Base-by-base conservation (phyloP, 2,329 filamentous ascomycete genomes). In the Chaetothyriales sp. region DNA sequence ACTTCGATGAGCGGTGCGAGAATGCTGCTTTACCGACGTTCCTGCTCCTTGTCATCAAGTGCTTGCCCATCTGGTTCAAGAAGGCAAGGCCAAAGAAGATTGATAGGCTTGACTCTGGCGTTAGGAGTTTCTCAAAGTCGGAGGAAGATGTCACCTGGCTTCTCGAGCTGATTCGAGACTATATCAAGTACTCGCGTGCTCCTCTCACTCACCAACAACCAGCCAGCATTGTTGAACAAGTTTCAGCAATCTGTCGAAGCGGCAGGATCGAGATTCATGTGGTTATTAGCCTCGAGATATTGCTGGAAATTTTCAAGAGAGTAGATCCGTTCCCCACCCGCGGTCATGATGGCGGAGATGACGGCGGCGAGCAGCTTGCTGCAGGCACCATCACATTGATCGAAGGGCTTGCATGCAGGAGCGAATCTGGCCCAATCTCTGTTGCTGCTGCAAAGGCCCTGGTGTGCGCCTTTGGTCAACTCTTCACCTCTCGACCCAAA, bases 391-490 rank as follows among this genome's bases (percentile, higher is more conserved):
- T 39, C 32, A 15, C 32, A 15, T 5, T 15, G 32, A 4, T 39
- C 7, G 32, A 39, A 39, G 32, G 32, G 3, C 32, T 39, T 39
- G 32, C 32, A 39, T 15, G 32, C 32, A 15, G 32, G 4, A 39
- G 32, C 32, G 32, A 39, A 4, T 39, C 32, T 39, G 32, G 10
- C 1, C 4, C 32, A 39, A 39, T 39, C 32, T 39, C 32, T 39
- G 32, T 39, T 5, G 10, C 32, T 2, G 54, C 51, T 4, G 52
- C 56, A 20, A 56, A 52, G 22, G 51, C 53, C 19, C 48, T 58
- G 15, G 49, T 49, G 18, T 52, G 50, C 15, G 52, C 56, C 18
- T 56, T 58, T 49, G 45, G 50, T 46, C 49, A 55, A 39, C 32
- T 39, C 32, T 39, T 39, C 32, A 39, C 32, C 10, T 39, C 8